Evolutionary conservation across 202 grass and related monocot genomes (phyloP).

Genomic region (Setaria italica): DNA sequence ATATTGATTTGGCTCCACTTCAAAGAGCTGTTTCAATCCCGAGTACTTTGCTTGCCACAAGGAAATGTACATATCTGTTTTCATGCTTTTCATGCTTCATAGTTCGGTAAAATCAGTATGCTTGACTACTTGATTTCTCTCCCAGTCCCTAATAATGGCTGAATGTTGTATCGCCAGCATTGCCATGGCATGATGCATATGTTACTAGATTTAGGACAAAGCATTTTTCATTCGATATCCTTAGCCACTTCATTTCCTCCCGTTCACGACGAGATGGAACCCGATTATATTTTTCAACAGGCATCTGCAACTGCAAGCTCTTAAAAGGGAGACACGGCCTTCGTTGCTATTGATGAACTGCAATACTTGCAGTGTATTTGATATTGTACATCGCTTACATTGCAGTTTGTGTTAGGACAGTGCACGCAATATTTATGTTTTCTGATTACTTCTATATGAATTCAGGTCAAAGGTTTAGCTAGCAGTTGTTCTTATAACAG

Average conservation of each 20-base stretch:
- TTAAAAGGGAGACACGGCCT: neutral
- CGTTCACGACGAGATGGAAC: neutral
- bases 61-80: neutral
- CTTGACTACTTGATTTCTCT: neutral
- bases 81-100: neutral
- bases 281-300: neutral
- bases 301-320: neutral
- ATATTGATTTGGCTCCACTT: neutral
- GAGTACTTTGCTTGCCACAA: neutral
- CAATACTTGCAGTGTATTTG: neutral
- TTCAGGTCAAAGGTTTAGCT: constrained; percentile 8
- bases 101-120: neutral
- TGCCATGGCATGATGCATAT: neutral
- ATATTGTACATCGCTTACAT: neutral
- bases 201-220: neutral
- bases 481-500: neutral
- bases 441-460: neutral
- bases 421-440: neutral
- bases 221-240: neutral
- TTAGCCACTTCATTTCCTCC: neutral
- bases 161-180: neutral
- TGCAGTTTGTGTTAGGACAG: neutral
- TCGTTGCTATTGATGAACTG: neutral
- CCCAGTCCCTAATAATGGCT: neutral
- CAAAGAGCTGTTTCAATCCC: neutral